Conservation (phyloP, 2,329 filamentous ascomycete genomes). For the Arthrobotrys pseudoclavata region DNA sequence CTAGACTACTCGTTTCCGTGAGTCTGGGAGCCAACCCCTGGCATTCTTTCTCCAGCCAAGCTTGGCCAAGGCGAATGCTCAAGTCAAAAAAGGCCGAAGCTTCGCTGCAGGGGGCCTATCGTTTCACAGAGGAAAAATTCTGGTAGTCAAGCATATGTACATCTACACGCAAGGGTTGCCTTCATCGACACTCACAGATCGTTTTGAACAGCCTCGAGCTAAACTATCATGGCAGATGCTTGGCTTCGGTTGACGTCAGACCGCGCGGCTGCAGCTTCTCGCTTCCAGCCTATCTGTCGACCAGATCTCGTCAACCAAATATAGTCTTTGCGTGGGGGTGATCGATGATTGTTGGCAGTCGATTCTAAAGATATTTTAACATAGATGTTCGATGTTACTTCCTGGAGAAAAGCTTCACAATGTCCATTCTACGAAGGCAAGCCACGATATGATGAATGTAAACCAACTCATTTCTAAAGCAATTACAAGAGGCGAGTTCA, state of each 20-base stretch:
- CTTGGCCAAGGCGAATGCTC: not conserved
- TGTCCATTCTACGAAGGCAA: not conserved
- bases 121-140: slow-evolving; percentile 15
- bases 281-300: slow-evolving; percentile 27
- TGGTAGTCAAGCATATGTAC: not conserved
- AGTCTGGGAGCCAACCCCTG: slow-evolving; percentile 27
- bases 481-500: not conserved
- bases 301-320: slow-evolving; percentile 10
- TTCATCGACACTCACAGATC: slow-evolving; percentile 2
- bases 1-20: slow-evolving; percentile 45
- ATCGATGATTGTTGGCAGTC: not conserved
- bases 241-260: slow-evolving; percentile 24
- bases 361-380: not conserved
- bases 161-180: not conserved
- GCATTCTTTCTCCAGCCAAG: slow-evolving; percentile 20
- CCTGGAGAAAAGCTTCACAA: not conserved
- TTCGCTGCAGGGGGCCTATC: slow-evolving; percentile 18
- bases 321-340: not conserved
- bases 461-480: not conserved
- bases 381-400: not conserved
- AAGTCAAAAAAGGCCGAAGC: not conserved
- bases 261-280: slow-evolving; percentile 39
- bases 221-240: slow-evolving; percentile 12
- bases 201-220: slow-evolving; percentile 25
- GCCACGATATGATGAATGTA: not conserved